Percentiles rank a stretch among this genome's conserved stretches.
Evolutionary conservation across 129 eudicot genomes (phyloP).

Genomic region (Scalesia atractyloides): DNA sequence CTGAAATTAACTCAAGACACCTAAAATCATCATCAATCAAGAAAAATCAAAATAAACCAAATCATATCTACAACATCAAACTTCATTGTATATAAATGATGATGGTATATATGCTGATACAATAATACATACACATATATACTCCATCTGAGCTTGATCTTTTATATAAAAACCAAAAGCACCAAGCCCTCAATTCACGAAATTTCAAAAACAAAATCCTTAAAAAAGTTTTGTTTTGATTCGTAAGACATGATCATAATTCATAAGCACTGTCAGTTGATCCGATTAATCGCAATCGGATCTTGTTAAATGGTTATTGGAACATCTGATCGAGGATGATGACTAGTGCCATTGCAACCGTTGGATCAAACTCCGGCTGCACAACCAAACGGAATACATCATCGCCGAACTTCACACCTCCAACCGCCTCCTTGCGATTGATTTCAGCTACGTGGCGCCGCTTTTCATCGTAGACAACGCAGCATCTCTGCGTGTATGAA

Average conservation of each 20-base stretch:
- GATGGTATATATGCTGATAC: slow-evolving; percentile 4
- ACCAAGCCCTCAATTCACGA: slow-evolving; percentile 23
- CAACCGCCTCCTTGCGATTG: slow-evolving; percentile 56
- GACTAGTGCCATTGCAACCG: slow-evolving; percentile 64
- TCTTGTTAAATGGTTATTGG: too few species aligned
- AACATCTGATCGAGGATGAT: slow-evolving; percentile 71
- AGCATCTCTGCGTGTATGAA: slow-evolving; percentile 49
- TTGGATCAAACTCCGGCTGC: slow-evolving; percentile 47
- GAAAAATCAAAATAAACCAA: not conserved
- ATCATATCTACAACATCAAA: not conserved
- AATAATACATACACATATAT: slow-evolving; percentile 3
- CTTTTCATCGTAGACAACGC: slow-evolving; percentile 47
- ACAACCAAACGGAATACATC: slow-evolving; percentile 62
- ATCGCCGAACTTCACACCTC: slow-evolving; percentile 54
- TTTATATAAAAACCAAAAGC: slow-evolving; percentile 33
- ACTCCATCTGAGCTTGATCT: slow-evolving; percentile 35
- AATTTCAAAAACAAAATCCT: not conserved
- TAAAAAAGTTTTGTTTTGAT: too few species aligned
- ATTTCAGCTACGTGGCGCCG: slow-evolving; percentile 65
- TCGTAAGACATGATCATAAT: too few species aligned
- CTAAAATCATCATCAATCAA: too few species aligned
- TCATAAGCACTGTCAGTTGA: too few species aligned
- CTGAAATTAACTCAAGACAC: too few species aligned
- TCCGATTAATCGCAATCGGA: too few species aligned
- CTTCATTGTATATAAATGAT: not conserved